These are phyloP conservation scores for Phytophthora fragariaefolia DNA, from an alignment of 352 stramenopile genomes.

Conservation along the genomic window DNA sequence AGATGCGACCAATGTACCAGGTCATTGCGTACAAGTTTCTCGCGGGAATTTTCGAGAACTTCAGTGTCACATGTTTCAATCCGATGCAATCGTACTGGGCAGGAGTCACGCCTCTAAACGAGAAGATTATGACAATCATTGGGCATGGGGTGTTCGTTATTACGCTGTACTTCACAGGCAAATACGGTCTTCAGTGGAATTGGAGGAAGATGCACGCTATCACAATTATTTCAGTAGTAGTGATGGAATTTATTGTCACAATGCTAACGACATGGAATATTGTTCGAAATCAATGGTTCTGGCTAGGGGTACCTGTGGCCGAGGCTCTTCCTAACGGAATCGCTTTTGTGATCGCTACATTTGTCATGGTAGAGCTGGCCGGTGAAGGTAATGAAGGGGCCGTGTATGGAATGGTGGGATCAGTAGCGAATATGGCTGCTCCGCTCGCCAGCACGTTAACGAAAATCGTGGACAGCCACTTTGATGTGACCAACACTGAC, in stretches of 20 bases:
- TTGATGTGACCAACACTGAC: slow-evolving; percentile 47
- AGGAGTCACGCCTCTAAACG: slow-evolving; percentile 39
- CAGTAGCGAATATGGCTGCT: slow-evolving; percentile 44
- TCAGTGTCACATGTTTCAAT: slow-evolving; percentile 34
- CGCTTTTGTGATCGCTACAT: slow-evolving; percentile 49
- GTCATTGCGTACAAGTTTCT: slow-evolving; percentile 53
- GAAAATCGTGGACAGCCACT: slow-evolving; percentile 45
- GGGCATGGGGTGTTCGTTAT: slow-evolving; percentile 39
- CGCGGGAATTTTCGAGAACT: slow-evolving; percentile 45
- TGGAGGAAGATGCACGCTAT: slow-evolving; percentile 46
- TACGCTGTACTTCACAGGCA: slow-evolving; percentile 38
- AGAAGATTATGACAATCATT: slow-evolving; percentile 42
- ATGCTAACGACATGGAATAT: slow-evolving; percentile 47
- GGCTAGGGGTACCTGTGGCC: slow-evolving; percentile 41
- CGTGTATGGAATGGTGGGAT: slow-evolving; percentile 51
- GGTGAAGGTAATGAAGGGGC: slow-evolving; percentile 53
- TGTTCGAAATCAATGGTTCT: slow-evolving; percentile 58
- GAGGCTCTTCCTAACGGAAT: slow-evolving; percentile 46
- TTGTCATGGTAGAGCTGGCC: slow-evolving; percentile 52
- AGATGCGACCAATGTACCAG: slow-evolving; percentile 52
- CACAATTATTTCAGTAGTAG: slow-evolving; percentile 34
- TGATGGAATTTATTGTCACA: slow-evolving; percentile 38
- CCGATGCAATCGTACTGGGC: slow-evolving; percentile 46
- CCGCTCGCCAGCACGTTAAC: slow-evolving; percentile 50
- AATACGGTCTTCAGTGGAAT: slow-evolving; percentile 48